phyloP scores from a whole-genome alignment of 2,329 filamentous ascomycete species.

The Lojkania enalia region DNA sequence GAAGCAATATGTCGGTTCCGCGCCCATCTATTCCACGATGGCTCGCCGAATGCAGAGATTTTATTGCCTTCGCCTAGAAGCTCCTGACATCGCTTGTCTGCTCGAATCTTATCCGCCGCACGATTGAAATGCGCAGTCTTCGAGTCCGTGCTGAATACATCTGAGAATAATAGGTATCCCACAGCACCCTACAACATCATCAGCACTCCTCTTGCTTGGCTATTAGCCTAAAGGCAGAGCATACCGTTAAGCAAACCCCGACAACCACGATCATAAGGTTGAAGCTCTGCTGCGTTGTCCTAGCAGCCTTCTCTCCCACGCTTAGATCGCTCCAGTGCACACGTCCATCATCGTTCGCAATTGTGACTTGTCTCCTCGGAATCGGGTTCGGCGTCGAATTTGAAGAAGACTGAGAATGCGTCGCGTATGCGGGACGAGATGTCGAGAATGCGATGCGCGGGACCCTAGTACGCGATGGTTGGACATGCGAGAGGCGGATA shows the following conservation, averaged over 20 bases:
- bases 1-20: slow-evolving; percentile 64
- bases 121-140: slow-evolving; percentile 88
- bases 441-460: slow-evolving; percentile 35
- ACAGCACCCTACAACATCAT: slow-evolving; percentile 65
- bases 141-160: slow-evolving; percentile 63
- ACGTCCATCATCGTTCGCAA: slow-evolving; percentile 82
- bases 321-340: slow-evolving; percentile 82
- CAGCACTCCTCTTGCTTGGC: too few relatives aligned
- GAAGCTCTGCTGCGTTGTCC: slow-evolving; percentile 87
- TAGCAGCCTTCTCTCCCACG: slow-evolving; percentile 73
- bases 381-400: slow-evolving; percentile 30
- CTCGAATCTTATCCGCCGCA: slow-evolving; percentile 76
- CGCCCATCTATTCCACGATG: slow-evolving; percentile 80
- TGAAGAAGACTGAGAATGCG: slow-evolving; percentile 26
- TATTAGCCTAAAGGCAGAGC: not conserved
- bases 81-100: slow-evolving; percentile 69
- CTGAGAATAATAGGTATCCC: slow-evolving; percentile 47
- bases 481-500: slow-evolving; percentile 9
- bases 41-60: slow-evolving; percentile 80
- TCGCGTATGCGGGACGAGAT: slow-evolving; percentile 26
- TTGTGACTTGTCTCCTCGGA: slow-evolving; percentile 72
- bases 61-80: slow-evolving; percentile 73
- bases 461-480: slow-evolving; percentile 12
- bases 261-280: slow-evolving; percentile 79
- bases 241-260: slow-evolving; percentile 59